Base-by-base conservation (phyloP, 495 filamentous ascomycete species). In the Cercophora sp. region DNA sequence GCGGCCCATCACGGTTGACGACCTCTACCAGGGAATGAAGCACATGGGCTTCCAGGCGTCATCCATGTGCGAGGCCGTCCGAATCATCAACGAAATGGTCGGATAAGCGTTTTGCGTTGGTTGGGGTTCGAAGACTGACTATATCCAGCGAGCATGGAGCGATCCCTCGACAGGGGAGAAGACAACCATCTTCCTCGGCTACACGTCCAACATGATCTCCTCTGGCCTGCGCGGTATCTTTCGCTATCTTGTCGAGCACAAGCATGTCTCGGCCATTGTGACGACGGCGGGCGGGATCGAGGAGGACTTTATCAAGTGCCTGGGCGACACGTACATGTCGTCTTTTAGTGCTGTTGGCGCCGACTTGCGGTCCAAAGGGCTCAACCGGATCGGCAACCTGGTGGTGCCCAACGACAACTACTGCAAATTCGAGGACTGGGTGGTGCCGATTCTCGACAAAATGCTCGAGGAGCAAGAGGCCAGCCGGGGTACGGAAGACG, bases 351-450 rank as follows among this genome's bases (percentile, higher is more conserved):
- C 86, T 0, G 67, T 77, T 0, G 94, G 93, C 2, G 83, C 86
- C 18, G 78, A 79, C 13, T 79, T 97, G 1, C 85, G 93, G 13
- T 73, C 79, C 16, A 85, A 89, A 61, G 93, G 94, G 1, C 77
- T 96, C 47, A 97, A 99, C 65, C 82, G 94, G 11, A 97, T 97
- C 57, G 94, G 94, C 44, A 97, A 97, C 58, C 76, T 98, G 1
- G 74, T 96, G n/a, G 93, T 98, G 2, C 94, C 93, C 1, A 98
- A 97, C 64, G 85, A 80, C 62, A 98, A 98, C 70, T 97, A 97
- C 70, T 96, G 91, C 69, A 81, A 85, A 5, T 97, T 98, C 57
- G 92, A 98, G 63, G 94, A 98, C 76, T 97, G 93, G 93, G 72
- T 98, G 10, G 75, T 96, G 20, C 93, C 94, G 1, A 90, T 97